phyloP scores from a whole-genome alignment of 2,329 filamentous ascomycete species.

The Stagonosporopsis rhizophila region DNA sequence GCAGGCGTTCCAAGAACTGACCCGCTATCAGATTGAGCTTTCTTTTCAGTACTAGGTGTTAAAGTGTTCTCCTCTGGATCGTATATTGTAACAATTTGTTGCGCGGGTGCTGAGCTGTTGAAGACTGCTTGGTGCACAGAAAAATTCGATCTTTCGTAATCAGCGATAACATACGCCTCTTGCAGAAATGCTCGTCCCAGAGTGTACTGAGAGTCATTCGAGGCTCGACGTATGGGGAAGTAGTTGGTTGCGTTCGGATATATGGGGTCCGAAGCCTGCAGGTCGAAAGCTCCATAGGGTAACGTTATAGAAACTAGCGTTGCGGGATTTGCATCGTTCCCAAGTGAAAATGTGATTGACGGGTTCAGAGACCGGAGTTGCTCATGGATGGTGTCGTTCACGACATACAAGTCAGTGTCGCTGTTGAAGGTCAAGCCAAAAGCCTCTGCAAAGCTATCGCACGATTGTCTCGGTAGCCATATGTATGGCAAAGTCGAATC shows the following conservation, averaged over 20 bases:
- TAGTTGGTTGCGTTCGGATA: conserved; percentile 68
- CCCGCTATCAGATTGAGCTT: not conserved
- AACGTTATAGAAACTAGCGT: conserved; percentile 43
- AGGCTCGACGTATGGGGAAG: conserved; percentile 67
- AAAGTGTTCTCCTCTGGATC: not conserved
- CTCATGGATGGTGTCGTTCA: conserved; percentile 38
- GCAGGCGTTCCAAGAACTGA: not conserved
- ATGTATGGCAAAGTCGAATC: conserved; percentile 48
- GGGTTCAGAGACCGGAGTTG: conserved; percentile 32
- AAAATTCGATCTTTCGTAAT: conserved; percentile 53
- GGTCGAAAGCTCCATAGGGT: conserved; percentile 55
- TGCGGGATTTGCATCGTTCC: not conserved
- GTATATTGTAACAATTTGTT: not conserved
- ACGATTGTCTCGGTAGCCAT: conserved; percentile 45
- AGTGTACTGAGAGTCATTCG: conserved; percentile 62
- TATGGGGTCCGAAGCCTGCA: conserved; percentile 57
- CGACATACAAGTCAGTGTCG: conserved; percentile 40
- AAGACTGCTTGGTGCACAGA: conserved; percentile 17
- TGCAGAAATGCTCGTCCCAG: conserved; percentile 72
- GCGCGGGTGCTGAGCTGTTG: not conserved
- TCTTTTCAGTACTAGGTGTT: not conserved
- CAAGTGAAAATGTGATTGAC: conserved; percentile 32
- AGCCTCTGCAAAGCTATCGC: conserved; percentile 43
- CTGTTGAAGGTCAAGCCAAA: conserved; percentile 47
- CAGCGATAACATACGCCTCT: conserved; percentile 61